A percentile compares a stretch with the other conserved stretches of the same genome.
Evolutionary conservation across 345 rosid species (phyloP).

Genomic region (Eucalyptus caleyi): DNA sequence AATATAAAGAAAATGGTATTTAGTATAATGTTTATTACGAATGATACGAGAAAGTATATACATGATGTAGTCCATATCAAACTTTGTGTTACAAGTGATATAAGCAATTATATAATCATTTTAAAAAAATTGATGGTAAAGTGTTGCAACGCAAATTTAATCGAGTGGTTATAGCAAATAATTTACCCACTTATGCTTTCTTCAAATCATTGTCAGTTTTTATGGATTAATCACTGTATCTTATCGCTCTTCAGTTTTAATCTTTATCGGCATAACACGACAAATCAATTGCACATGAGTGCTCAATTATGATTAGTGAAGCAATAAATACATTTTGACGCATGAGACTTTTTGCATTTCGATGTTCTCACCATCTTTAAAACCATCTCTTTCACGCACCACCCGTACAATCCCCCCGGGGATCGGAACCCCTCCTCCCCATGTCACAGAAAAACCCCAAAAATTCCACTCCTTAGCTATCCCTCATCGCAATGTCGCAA

Average conservation of each 20-base stretch:
- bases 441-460: background rate
- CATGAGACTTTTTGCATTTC: background rate
- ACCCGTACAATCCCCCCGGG: background rate
- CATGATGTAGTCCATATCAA: background rate
- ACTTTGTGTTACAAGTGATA: background rate
- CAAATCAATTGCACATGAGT: background rate
- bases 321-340: background rate
- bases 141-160: too few species aligned
- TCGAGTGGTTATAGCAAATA: background rate
- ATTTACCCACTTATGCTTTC: background rate
- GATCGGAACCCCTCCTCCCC: background rate
- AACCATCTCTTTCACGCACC: background rate
- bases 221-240: background rate
- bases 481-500: background rate
- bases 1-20: background rate
- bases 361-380: background rate
- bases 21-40: background rate
- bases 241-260: background rate
- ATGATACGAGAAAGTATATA: background rate
- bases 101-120: background rate
- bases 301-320: background rate
- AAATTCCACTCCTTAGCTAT: background rate
- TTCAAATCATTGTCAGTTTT: background rate
- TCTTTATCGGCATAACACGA: background rate
- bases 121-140: background rate